Conservation (phyloP, 306 rosid genomes). For the Purshia tridentata region DNA sequence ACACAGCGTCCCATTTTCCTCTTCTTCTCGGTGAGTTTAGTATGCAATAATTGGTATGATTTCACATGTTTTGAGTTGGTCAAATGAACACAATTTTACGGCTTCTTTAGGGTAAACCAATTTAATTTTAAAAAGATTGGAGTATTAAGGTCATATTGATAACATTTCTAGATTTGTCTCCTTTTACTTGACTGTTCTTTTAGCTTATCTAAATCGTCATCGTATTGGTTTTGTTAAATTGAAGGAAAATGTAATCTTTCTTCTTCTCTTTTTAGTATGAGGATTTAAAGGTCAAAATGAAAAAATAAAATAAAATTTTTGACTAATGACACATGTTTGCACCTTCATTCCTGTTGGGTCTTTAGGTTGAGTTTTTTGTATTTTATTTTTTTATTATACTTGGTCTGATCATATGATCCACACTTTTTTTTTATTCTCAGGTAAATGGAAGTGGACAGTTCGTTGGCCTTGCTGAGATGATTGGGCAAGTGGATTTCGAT, state of each 20-base stretch:
- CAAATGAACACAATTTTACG: background rate
- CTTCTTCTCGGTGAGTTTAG: slow-evolving; percentile 77
- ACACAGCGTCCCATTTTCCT: slow-evolving; percentile 62
- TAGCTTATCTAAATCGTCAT: background rate
- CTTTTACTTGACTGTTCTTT: too few relatives aligned
- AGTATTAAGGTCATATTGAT: background rate
- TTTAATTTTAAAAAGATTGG: background rate
- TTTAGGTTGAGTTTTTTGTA: background rate
- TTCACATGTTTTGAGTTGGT: background rate
- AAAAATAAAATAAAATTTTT: background rate
- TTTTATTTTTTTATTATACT: background rate
- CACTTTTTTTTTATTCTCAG: slow-evolving; percentile 31
- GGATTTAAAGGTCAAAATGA: too few relatives aligned
- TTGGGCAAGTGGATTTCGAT: slow-evolving; percentile 66
- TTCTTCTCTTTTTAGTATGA: too few relatives aligned
- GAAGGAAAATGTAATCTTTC: background rate
- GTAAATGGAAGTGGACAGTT: slow-evolving; percentile 86
- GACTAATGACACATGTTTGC: background rate
- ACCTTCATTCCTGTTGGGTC: background rate
- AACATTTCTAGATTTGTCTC: background rate
- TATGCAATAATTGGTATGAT: background rate
- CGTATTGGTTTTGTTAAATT: background rate
- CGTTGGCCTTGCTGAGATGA: slow-evolving; percentile 85
- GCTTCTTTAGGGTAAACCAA: background rate
- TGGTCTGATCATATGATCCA: background rate